Evolutionary conservation across 2,329 filamentous ascomycete species (phyloP), one percentile per base, ranked within the genome.

Genomic region (Pseudofabraea citricarpa): DNA sequence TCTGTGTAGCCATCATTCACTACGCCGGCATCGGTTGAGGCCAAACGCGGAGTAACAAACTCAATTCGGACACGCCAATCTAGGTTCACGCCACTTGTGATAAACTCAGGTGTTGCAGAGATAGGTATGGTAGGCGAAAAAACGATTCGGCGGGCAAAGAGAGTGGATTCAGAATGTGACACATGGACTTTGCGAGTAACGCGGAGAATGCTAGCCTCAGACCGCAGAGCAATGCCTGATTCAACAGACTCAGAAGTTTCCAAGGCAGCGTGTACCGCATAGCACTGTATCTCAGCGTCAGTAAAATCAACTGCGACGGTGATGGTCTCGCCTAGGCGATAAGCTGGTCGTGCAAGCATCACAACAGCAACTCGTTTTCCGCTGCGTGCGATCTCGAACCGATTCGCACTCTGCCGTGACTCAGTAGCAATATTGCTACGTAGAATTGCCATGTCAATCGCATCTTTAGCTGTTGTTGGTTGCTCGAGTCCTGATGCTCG

Each of bases 371-470:
- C 90, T n/a, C 83, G 83, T 44, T 83, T 83, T n/a, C 90, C 90
- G 57, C 90, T 90, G 12, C 91, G 85, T 10, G 91, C 85, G 61
- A 98, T 97, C 60, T 95, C 90, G 62, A 97, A 98, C 29, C 90
- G 83, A 57, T 95, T 96, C n/a, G 85, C 79, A 59, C 87, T 90
- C 55, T 89, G 84, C 26, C 83, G 81, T n/a, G 79, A 77, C 35
- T 79, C 74, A 2, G 72, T 72, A 0, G 80, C 75, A 53, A 83
- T 69, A 53, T 89, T 89, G 59, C 88, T 90, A 51, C 88, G 83
- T 41, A 96, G 73, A 46, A 97, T 95, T 10, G 93, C 87, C 48
- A 95, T 75, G 59, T 96, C 88, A 56, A 98, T 95, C 16, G 87
- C 83, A 56, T 96, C 90, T 59, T 89, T 91, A 49, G 77, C 85